These are phyloP conservation scores for Monilinia fructigena DNA, from an alignment of 2,329 filamentous ascomycete genomes.

Conservation along the genomic window DNA sequence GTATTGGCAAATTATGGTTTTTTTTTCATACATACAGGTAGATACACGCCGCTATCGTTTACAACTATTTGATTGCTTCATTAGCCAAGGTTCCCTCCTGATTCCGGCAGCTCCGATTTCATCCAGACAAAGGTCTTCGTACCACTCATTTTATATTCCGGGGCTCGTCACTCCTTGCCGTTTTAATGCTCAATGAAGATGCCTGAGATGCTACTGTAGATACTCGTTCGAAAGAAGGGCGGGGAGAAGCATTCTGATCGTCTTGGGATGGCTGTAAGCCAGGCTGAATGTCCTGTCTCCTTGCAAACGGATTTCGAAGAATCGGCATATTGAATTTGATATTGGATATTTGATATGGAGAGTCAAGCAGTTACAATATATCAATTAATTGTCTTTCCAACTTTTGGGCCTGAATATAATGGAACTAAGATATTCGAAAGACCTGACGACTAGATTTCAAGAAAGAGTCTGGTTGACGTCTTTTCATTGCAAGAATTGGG, in stretches of 20 bases:
- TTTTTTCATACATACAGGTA: slow-evolving; percentile 65
- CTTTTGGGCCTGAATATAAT: slow-evolving; percentile 2
- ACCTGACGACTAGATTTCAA: slow-evolving; percentile 3
- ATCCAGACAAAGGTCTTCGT: slow-evolving; percentile 40
- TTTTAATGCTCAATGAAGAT: slow-evolving; percentile 61
- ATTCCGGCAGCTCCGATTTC: not conserved
- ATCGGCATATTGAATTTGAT: slow-evolving; percentile 8
- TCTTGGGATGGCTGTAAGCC: slow-evolving; percentile 42
- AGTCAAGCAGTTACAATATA: slow-evolving; percentile 12
- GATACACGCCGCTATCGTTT: slow-evolving; percentile 91
- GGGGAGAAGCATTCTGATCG: slow-evolving; percentile 52
- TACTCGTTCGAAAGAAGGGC: slow-evolving; percentile 58
- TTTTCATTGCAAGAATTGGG: slow-evolving; percentile 4
- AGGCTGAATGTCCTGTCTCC: slow-evolving; percentile 48
- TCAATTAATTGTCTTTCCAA: slow-evolving; percentile 18
- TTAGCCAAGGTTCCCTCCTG: slow-evolving; percentile 24
- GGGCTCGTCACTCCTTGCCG: slow-evolving; percentile 61
- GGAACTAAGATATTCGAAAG: slow-evolving; percentile 3
- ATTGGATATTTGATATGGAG: not conserved
- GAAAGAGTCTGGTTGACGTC: slow-evolving; percentile 3
- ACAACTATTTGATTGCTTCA: slow-evolving; percentile 63
- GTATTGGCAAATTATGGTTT: slow-evolving; percentile 26
- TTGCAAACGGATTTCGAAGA: slow-evolving; percentile 65
- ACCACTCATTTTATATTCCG: slow-evolving; percentile 81
- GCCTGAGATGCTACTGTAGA: slow-evolving; percentile 63